Evolutionary conservation across 371 early-diverging fungal genomes (phyloP).

Genomic region (Dinochytrium kinnereticum): DNA sequence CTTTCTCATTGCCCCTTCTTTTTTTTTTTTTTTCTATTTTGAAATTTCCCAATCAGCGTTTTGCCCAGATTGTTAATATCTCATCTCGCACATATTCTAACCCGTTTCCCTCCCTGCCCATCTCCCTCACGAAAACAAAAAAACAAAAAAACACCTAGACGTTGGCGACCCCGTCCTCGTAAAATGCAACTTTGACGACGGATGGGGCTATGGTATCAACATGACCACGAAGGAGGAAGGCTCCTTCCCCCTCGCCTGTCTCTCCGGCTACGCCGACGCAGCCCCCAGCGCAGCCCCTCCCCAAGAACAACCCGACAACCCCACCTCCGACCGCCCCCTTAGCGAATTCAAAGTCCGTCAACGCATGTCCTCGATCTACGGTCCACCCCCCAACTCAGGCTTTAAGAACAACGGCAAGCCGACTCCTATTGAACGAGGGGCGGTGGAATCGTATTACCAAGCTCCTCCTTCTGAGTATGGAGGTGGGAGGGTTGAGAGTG

Average conservation of each 20-base stretch:
- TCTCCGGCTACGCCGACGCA: slow-evolving; percentile 27
- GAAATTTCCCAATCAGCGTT: too few relatives aligned
- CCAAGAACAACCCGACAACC: background rate
- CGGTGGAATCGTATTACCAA: background rate
- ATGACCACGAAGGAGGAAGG: slow-evolving; percentile 51
- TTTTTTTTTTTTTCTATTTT: background rate
- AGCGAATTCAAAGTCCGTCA: background rate
- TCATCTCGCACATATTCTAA: too few relatives aligned
- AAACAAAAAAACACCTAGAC: too few relatives aligned
- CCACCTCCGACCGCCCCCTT: background rate
- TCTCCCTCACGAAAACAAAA: too few relatives aligned
- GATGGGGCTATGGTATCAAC: slow-evolving; percentile 56
- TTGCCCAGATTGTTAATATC: too few relatives aligned
- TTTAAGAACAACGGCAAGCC: background rate
- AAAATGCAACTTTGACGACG: slow-evolving; percentile 40
- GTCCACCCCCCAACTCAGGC: background rate
- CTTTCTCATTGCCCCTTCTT: background rate
- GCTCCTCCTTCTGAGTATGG: background rate
- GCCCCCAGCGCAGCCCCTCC: background rate
- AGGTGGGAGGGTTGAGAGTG: background rate
- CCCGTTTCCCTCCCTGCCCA: too few relatives aligned
- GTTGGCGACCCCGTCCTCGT: slow-evolving; percentile 37
- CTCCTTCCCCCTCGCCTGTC: slow-evolving; percentile 53
- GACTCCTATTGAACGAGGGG: background rate
- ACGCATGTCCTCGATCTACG: slow-evolving; percentile 23